A percentile compares a stretch with the other conserved stretches of the same genome.
phyloP scores from a whole-genome alignment of 352 stramenopile species.

The Phytopythium sindhum region DNA sequence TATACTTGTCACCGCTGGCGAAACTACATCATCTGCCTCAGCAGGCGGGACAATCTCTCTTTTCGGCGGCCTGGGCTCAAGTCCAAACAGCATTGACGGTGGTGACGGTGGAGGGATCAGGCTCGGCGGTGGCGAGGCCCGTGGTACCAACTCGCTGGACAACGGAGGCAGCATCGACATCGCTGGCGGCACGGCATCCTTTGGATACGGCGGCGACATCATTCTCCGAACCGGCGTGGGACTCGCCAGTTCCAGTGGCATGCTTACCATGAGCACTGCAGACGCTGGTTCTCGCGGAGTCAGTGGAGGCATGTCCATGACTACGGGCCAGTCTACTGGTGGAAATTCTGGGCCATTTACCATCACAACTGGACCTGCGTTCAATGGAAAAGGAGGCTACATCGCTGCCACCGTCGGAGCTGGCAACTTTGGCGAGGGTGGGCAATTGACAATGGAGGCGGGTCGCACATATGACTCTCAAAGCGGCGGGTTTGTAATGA shows the following conservation, averaged over 20 bases:
- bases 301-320: constrained; percentile 39
- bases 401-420: constrained; percentile 52
- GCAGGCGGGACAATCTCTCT: constrained; percentile 48
- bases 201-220: constrained; percentile 63
- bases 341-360: constrained; percentile 58
- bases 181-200: constrained; percentile 65
- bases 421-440: constrained; percentile 82
- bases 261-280: constrained; percentile 41
- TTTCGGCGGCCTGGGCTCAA: constrained; percentile 52
- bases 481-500: constrained; percentile 56
- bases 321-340: constrained; percentile 36
- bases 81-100: constrained; percentile 82
- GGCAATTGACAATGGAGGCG: constrained; percentile 63
- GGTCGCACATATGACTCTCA: constrained; percentile 63
- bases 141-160: constrained; percentile 84
- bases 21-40: constrained; percentile 45
- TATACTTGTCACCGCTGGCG: constrained; percentile 58
- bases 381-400: constrained; percentile 44
- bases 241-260: constrained; percentile 48
- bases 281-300: constrained; percentile 46
- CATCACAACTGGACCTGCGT: constrained; percentile 49
- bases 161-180: constrained; percentile 84
- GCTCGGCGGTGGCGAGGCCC: constrained; percentile 83
- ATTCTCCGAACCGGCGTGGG: constrained; percentile 43
- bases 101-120: constrained; percentile 86